phyloP scores from a whole-genome alignment of 1,139 yeast species.

The Lodderomyces theae region DNA sequence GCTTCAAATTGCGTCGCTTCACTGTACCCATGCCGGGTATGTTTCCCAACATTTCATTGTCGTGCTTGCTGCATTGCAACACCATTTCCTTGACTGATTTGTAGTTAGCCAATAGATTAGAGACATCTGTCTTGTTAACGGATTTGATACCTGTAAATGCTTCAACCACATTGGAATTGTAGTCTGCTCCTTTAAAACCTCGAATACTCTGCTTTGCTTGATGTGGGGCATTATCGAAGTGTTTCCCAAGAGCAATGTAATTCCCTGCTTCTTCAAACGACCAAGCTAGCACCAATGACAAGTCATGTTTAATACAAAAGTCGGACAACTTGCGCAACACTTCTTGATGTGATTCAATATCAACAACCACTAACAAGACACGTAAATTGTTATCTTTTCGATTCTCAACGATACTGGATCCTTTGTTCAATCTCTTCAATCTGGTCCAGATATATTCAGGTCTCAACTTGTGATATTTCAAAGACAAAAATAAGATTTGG shows the following conservation, averaged over 20 bases:
- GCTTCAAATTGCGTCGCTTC: slow-evolving; percentile 44
- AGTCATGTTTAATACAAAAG: slow-evolving; percentile 65
- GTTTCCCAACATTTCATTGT: slow-evolving; percentile 22
- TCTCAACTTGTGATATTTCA: slow-evolving; percentile 80
- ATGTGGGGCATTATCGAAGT: slow-evolving; percentile 37
- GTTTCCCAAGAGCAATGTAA: slow-evolving; percentile 57
- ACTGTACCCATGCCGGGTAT: slow-evolving; percentile 58
- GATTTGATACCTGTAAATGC: slow-evolving; percentile 52
- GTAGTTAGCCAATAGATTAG: slow-evolving; percentile 51
- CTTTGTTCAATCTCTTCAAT: slow-evolving; percentile 50
- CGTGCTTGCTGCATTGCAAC: slow-evolving; percentile 22
- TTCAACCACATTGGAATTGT: slow-evolving; percentile 49
- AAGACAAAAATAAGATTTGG: slow-evolving; percentile 68
- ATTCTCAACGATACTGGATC: slow-evolving; percentile 31
- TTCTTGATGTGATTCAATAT: slow-evolving; percentile 72
- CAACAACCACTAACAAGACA: slow-evolving; percentile 70
- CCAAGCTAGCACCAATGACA: slow-evolving; percentile 77
- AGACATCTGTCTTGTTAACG: slow-evolving; percentile 60
- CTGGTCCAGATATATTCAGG: slow-evolving; percentile 83
- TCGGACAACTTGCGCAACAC: slow-evolving; percentile 67
- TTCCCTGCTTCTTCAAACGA: slow-evolving; percentile 83
- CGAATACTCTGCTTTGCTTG: slow-evolving; percentile 31
- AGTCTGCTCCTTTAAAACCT: slow-evolving; percentile 44
- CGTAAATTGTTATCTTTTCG: slow-evolving; percentile 52
- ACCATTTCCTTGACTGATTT: slow-evolving; percentile 53